These are phyloP conservation scores for Podila verticillata DNA, from an alignment of 192 early-diverging fungal species.

Conservation along the genomic window DNA sequence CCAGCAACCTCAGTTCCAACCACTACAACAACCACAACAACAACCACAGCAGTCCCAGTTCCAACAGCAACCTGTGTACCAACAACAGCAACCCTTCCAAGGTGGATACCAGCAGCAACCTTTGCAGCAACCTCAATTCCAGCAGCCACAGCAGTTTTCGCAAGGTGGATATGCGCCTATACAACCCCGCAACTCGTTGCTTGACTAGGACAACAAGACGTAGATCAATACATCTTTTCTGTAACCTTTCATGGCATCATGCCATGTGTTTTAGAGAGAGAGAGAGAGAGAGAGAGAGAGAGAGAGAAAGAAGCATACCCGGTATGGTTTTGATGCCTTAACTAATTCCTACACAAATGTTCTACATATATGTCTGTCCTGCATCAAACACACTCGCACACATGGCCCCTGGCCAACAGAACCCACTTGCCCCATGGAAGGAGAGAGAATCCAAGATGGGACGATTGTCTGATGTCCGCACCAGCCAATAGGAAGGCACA, in stretches of 20 bases:
- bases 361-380: no score
- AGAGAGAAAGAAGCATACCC: no score
- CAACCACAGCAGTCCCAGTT: constrained; percentile 5
- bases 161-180: constrained; percentile 32
- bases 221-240: background rate
- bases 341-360: no score
- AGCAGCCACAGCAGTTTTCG: constrained; percentile 24
- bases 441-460: background rate
- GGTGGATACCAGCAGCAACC: constrained; percentile 14
- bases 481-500: constrained; percentile 7
- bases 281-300: no score
- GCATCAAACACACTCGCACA: no score
- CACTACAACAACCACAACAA: constrained; percentile 46
- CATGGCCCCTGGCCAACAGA: no score
- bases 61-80: constrained; percentile 18
- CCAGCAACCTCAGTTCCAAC: constrained; percentile 13
- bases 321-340: no score
- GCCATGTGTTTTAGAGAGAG: background rate
- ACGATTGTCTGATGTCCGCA: constrained; percentile 5
- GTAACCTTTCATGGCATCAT: background rate
- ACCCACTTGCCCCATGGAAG: no score
- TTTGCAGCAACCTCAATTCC: constrained; percentile 12
- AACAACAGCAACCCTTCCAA: constrained; percentile 24
- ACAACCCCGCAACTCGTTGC: constrained; percentile 36
- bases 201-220: constrained; percentile 15